A percentile compares a stretch with the other conserved stretches of the same genome.
These are phyloP conservation scores for Puccinia hordei DNA, from an alignment of 1,284 basidiomycete genomes.

Conservation along the genomic window DNA sequence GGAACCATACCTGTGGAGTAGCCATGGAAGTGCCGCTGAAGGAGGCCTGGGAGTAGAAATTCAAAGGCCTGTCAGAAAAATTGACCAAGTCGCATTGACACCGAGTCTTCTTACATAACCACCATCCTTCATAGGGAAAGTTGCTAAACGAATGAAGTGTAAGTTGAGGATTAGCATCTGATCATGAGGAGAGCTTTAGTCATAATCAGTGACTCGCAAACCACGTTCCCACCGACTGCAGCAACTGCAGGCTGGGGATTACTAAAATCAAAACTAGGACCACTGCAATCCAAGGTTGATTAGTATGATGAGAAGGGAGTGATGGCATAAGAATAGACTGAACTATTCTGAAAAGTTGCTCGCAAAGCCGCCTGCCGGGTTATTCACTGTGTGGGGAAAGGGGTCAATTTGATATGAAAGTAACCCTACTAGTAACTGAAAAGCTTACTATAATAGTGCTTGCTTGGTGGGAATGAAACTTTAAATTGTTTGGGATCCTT, in stretches of 20 bases:
- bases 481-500: background rate
- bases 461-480: background rate
- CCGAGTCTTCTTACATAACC: conserved; percentile 18
- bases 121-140: conserved; percentile 28
- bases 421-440: background rate
- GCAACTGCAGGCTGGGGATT: too few species aligned
- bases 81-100: background rate
- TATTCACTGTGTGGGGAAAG: too few species aligned
- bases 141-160: background rate
- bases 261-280: background rate
- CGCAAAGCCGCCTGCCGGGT: too few species aligned
- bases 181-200: too few species aligned
- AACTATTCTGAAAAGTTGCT: too few species aligned
- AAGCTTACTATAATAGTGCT: background rate
- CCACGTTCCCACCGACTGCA: too few species aligned
- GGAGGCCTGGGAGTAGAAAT: conserved; percentile 20
- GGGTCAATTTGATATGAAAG: too few species aligned
- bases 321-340: too few species aligned
- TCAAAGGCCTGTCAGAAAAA: background rate
- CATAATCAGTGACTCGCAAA: too few species aligned
- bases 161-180: too few species aligned
- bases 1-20: conserved; percentile 29
- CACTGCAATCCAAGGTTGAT: too few species aligned
- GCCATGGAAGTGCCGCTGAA: conserved; percentile 46
- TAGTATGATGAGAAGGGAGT: too few species aligned